Conservation (phyloP, 2,329 filamentous ascomycete species). For the Colletotrichum filicis region DNA sequence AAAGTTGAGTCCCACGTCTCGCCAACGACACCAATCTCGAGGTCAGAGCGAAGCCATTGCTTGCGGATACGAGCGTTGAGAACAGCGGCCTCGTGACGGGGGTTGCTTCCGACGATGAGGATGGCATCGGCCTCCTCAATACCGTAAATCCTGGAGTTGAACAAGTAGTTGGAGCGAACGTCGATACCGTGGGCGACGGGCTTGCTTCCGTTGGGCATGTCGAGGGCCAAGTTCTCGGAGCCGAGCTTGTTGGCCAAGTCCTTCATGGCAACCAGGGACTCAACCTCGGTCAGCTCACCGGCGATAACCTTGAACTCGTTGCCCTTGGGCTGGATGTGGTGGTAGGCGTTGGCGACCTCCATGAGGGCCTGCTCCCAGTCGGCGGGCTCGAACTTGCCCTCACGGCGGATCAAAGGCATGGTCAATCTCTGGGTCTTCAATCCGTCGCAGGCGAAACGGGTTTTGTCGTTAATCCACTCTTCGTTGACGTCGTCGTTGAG, state of each 20-base stretch:
- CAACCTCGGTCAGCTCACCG: constrained; percentile 90
- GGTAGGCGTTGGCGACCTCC: constrained; percentile 85
- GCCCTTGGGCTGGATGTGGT: constrained; percentile 81
- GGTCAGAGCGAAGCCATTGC: constrained; percentile 95
- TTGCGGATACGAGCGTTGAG: constrained; percentile 97
- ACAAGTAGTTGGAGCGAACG: constrained; percentile 92
- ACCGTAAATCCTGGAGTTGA: constrained; percentile 95
- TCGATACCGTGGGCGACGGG: constrained; percentile 94
- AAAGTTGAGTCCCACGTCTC: constrained; percentile 95
- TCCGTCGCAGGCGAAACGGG: constrained; percentile 94
- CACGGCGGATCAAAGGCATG: constrained; percentile 87
- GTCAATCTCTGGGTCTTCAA: constrained; percentile 96
- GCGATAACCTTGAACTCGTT: constrained; percentile 97
- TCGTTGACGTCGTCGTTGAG: constrained; percentile 99
- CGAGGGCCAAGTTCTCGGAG: constrained; percentile 94
- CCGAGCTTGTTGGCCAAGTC: constrained; percentile 96
- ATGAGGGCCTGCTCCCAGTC: constrained; percentile 96
- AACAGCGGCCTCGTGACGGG: constrained; percentile 92
- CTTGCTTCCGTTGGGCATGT: constrained; percentile 84
- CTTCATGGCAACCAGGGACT: constrained; percentile 96
- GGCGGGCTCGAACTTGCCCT: constrained; percentile 90
- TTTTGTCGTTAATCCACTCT: constrained; percentile 99
- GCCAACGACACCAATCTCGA: constrained; percentile 91
- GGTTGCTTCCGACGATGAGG: constrained; percentile 93
- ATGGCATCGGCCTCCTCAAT: constrained; percentile 95